A percentile compares a stretch with the other conserved stretches of the same genome.
These are phyloP conservation scores for Penicillium italicum DNA, from an alignment of 2,329 filamentous ascomycete genomes.

Conservation along the genomic window DNA sequence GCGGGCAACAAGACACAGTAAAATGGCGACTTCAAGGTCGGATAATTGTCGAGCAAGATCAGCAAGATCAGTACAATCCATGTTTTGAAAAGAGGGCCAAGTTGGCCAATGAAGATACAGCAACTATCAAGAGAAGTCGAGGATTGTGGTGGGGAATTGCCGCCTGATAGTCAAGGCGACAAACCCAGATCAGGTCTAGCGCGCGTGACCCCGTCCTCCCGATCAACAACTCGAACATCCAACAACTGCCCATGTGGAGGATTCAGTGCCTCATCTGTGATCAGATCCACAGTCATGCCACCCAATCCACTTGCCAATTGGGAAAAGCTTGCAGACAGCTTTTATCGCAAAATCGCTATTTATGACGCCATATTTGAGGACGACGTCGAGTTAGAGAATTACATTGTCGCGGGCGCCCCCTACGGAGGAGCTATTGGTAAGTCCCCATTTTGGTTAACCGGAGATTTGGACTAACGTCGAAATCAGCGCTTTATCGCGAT, in stretches of 20 bases:
- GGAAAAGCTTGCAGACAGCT: conserved; percentile 88
- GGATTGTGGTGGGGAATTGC: neutral
- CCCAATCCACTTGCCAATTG: conserved; percentile 77
- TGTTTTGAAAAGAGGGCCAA: conserved; percentile 31
- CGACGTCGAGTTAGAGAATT: conserved; percentile 92
- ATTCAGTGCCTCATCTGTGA: conserved; percentile 8
- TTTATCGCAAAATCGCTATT: conserved; percentile 91
- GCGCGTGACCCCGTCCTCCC: conserved; percentile 6
- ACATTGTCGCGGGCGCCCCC: conserved; percentile 83
- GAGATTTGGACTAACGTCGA: neutral
- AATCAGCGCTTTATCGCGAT: conserved; percentile 74
- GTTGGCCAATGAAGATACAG: neutral
- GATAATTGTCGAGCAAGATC: conserved; percentile 72
- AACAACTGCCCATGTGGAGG: neutral
- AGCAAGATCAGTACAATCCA: conserved; percentile 62
- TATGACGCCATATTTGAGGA: conserved; percentile 92
- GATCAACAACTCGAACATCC: conserved; percentile 14
- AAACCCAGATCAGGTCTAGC: conserved; percentile 11
- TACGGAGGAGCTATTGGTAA: conserved; percentile 91
- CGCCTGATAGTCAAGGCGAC: conserved; percentile 7
- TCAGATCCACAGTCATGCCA: conserved; percentile 35
- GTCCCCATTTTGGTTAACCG: conserved; percentile 19
- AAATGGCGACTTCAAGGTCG: conserved; percentile 80
- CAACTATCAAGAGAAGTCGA: conserved; percentile 12
- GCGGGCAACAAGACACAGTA: conserved; percentile 74